A percentile compares a stretch with the other conserved stretches of the same genome.
Evolutionary conservation across 2,329 filamentous ascomycete species (phyloP).

Genomic region (Talaromyces sp.): DNA sequence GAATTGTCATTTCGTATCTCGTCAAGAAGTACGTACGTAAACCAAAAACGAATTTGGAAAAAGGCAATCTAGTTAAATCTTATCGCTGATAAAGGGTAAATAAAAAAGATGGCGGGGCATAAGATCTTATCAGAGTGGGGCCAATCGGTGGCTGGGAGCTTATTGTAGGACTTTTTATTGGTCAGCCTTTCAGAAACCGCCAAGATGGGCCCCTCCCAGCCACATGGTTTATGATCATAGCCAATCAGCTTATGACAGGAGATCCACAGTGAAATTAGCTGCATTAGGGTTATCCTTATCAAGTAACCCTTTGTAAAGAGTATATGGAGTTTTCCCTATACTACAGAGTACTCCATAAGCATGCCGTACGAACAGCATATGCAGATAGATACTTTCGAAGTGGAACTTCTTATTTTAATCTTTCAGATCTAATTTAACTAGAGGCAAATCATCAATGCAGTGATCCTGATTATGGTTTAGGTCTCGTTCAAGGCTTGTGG

Average conservation of each 20-base stretch:
- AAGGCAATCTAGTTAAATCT: too few species aligned
- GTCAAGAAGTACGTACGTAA: too few species aligned
- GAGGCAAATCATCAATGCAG: too few species aligned
- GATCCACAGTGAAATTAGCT: background rate
- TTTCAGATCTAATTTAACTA: too few species aligned
- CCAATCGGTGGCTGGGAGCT: background rate
- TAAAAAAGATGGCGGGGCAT: conserved; percentile 6
- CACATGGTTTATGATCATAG: background rate
- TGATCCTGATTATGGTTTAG: too few species aligned
- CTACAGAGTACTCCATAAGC: too few species aligned
- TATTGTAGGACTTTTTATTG: background rate
- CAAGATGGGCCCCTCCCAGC: conserved; percentile 1
- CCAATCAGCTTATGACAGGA: background rate
- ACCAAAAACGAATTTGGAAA: too few species aligned
- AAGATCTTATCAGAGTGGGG: background rate
- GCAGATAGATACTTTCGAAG: background rate
- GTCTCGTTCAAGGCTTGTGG: too few species aligned
- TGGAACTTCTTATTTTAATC: too few species aligned
- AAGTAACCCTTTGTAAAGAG: too few species aligned
- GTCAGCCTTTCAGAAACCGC: background rate
- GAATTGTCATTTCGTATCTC: too few species aligned
- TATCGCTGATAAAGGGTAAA: background rate
- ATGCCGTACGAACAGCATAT: background rate
- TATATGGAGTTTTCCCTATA: too few species aligned
- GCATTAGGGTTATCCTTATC: background rate